Conservation (phyloP, 306 rosid species). For the Lupinus albus region DNA sequence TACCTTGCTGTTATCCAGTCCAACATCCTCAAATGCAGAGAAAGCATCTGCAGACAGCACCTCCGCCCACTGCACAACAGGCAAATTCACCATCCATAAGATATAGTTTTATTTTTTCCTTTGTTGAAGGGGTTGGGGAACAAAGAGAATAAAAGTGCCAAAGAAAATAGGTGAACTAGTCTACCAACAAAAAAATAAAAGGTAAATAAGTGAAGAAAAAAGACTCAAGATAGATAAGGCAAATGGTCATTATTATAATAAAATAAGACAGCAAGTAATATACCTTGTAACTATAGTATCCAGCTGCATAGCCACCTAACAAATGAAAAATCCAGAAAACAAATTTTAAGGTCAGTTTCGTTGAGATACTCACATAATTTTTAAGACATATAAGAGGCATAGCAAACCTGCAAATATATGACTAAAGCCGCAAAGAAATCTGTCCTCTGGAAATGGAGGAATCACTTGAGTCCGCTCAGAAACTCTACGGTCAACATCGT, state of each 20-base stretch:
- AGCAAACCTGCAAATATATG: conserved; percentile 91
- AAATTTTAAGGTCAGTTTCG: conserved; percentile 13
- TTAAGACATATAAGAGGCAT: conserved; percentile 14
- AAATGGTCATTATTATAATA: conserved; percentile 7
- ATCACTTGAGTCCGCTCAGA: conserved; percentile 75
- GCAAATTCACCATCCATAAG: conserved; percentile 43
- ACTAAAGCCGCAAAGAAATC: conserved; percentile 88
- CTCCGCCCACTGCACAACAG: conserved; percentile 90
- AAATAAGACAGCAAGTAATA: conserved; percentile 19
- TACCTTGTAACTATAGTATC: conserved; percentile 99
- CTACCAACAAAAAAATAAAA: neutral
- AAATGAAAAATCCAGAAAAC: conserved; percentile 35
- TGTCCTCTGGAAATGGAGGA: conserved; percentile 90
- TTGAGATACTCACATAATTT: conserved; percentile 25
- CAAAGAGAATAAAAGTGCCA: neutral
- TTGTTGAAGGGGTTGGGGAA: neutral
- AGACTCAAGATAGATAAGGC: neutral
- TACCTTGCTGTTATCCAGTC: conserved; percentile 81
- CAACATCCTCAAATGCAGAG: conserved; percentile 96
- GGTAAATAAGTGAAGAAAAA: neutral
- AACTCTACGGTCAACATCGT: conserved; percentile 78
- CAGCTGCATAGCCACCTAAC: conserved; percentile 90
- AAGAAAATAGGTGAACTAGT: conserved; percentile 7
- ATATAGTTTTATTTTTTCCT: neutral
- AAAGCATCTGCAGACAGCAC: conserved; percentile 98